Evolutionary conservation across 2,329 filamentous ascomycete species (phyloP).

Genomic region (Diaporthe destruens): DNA sequence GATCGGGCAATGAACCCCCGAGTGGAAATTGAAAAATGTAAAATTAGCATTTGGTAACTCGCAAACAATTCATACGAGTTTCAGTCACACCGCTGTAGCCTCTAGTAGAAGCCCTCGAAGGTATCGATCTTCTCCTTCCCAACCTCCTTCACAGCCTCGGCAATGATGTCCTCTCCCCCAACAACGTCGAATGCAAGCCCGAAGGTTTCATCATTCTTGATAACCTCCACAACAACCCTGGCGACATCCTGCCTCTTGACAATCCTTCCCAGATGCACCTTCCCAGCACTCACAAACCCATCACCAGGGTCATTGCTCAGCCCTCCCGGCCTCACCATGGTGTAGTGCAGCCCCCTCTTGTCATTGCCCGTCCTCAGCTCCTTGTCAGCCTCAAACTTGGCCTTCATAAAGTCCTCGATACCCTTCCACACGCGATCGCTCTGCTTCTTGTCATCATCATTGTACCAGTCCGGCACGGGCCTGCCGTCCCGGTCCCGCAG

Average conservation of each 20-base stretch:
- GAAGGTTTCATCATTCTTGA: conserved; percentile 55
- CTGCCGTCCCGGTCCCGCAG: conserved; percentile 55
- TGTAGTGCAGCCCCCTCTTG: conserved; percentile 56
- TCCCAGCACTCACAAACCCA: conserved; percentile 57
- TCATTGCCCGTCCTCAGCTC: conserved; percentile 54
- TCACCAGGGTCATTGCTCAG: conserved; percentile 54
- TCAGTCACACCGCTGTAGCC: neutral
- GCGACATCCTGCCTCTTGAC: conserved; percentile 61
- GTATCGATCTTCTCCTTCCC: conserved; percentile 51
- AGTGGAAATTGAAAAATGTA: neutral
- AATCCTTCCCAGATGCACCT: conserved; percentile 52
- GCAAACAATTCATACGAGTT: no score
- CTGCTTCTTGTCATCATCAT: conserved; percentile 52
- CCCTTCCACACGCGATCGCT: conserved; percentile 54
- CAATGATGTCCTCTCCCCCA: conserved; percentile 50
- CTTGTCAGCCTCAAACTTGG: conserved; percentile 58
- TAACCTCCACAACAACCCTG: conserved; percentile 54
- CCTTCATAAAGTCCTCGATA: conserved; percentile 55
- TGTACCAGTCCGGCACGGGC: conserved; percentile 58
- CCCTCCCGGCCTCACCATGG: conserved; percentile 58
- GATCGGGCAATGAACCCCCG: no score
- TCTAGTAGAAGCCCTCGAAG: conserved; percentile 48
- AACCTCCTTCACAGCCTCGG: conserved; percentile 55
- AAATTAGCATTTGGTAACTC: neutral
- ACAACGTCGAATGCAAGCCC: conserved; percentile 59